Percentiles rank a stretch among this genome's conserved stretches.
phyloP scores from a whole-genome alignment of 2,329 filamentous ascomycete genomes.

The Mycogone perniciosa region DNA sequence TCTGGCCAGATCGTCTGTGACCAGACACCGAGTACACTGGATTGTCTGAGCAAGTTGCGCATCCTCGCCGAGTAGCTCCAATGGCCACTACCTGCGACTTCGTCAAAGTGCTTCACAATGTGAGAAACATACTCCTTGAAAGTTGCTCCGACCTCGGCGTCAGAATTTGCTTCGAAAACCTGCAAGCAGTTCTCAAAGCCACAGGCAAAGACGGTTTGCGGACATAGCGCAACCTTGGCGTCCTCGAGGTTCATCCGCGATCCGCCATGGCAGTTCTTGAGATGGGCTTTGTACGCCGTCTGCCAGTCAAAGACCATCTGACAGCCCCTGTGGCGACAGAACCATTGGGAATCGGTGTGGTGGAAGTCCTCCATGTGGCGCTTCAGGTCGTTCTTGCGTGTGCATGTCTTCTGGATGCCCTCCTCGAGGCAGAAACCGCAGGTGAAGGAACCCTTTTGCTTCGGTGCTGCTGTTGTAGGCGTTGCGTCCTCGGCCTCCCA shows the following conservation, averaged over 20 bases:
- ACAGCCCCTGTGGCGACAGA: constrained; percentile 38
- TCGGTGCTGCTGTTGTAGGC: constrained; percentile 22
- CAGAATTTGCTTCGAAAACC: constrained; percentile 38
- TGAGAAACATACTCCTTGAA: constrained; percentile 42
- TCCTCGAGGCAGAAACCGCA: constrained; percentile 38
- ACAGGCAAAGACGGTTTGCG: constrained; percentile 43
- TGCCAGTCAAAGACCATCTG: constrained; percentile 42
- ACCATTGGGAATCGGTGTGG: constrained; percentile 41
- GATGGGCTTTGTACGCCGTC: constrained; percentile 40
- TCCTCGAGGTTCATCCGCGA: constrained; percentile 36
- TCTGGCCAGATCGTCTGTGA: constrained; percentile 29
- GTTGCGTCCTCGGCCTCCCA: constrained; percentile 18
- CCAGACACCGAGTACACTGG: constrained; percentile 32
- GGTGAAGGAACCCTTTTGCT: constrained; percentile 34
- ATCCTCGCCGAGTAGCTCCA: constrained; percentile 41
- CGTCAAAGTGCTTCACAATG: constrained; percentile 42
- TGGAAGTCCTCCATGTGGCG: constrained; percentile 44
- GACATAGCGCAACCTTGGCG: constrained; percentile 37
- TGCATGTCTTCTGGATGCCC: constrained; percentile 36
- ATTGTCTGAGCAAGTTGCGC: constrained; percentile 39
- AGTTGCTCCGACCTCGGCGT: constrained; percentile 31
- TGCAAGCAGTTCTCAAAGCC: constrained; percentile 39
- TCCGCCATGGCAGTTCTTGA: constrained; percentile 39
- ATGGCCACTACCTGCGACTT: constrained; percentile 31
- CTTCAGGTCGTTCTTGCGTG: constrained; percentile 43